Base-by-base conservation (phyloP, 192 early-diverging fungal genomes). In the Hyaloraphidium curvatum region DNA sequence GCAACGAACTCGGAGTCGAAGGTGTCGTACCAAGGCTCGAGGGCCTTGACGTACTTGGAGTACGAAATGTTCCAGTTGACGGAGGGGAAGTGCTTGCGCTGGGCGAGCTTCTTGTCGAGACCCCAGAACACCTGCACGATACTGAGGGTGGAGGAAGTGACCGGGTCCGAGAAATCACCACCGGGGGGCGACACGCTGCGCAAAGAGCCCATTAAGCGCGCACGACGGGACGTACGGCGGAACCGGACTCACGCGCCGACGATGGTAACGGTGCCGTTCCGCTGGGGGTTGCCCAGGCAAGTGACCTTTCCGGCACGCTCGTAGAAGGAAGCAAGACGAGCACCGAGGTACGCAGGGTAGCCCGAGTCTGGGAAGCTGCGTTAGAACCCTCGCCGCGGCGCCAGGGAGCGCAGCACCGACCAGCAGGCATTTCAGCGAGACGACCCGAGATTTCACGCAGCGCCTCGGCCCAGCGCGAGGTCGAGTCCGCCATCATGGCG, bases 91-190 rank as follows among this genome's bases (percentile, higher is more conserved):
- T 99, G 95, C 76, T 99, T 99, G 62, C 95, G 82, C 69, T 99
- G 95, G 3, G 95, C 95, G 30, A 99, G 74, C 73, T 99, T 99
- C 79, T 99, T 99, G 73, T 99, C 95, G 55, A 99, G 66, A 64
- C 92, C 95, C 95, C 95, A 99, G 79, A 99, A 99, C 43, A 99
- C 95, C 67, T 99, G 95, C 1, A 99, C 95, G 71, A 99, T 99
- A 72, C 91, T 78, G 48, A 99, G 74, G 1, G 95, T 99, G 13
- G 95, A 82, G 22, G 85, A 70, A 16, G 95, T 99, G 21, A 99
- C 95, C 26, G 95, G 92, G 71, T 99, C 95, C 41, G 94, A 91
- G 67, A 94, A 97, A 67, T 99, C 95, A 74, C 95, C 95, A 60
- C 95, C 95, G 7, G 95, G 93, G 33, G 95, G 95, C 1, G 95